phyloP scores from a whole-genome alignment of 352 stramenopile species.

The Saprolegnia parasitica region DNA sequence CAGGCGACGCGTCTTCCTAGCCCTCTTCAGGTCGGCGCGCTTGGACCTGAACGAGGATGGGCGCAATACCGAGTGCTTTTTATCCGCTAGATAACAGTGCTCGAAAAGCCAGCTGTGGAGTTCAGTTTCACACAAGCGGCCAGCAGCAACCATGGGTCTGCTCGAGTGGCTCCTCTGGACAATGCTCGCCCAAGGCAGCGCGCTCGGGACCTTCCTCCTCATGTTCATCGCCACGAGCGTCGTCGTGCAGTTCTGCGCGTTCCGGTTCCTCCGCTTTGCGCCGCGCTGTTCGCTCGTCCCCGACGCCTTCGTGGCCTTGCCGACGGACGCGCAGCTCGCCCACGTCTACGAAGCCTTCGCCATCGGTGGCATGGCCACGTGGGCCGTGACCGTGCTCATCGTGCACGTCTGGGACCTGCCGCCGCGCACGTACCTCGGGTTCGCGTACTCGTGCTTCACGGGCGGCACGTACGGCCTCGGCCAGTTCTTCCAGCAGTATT shows the following conservation, averaged over 20 bases:
- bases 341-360: slow-evolving; percentile 16
- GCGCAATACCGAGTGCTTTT: no score
- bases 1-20: no score
- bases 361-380: slow-evolving; percentile 2
- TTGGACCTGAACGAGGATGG: no score
- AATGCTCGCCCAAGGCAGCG: slow-evolving; percentile 1
- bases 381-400: slow-evolving; percentile 2
- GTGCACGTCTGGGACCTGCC: slow-evolving; percentile 7
- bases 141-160: not conserved
- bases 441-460: slow-evolving; percentile 27
- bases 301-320: not conserved
- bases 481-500: slow-evolving; percentile 26
- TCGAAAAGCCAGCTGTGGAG: no score
- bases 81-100: no score
- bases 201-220: slow-evolving; percentile 14
- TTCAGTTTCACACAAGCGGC: no score
- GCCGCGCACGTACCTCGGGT: slow-evolving; percentile 1
- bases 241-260: slow-evolving; percentile 25
- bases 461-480: slow-evolving; percentile 13
- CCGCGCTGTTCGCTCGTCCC: slow-evolving; percentile 10
- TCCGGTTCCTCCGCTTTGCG: slow-evolving; percentile 17
- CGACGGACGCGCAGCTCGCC: not conserved
- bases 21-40: no score
- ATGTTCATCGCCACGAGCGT: slow-evolving; percentile 24
- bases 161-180: slow-evolving; percentile 17